A percentile compares a stretch with the other conserved stretches of the same genome.
These are phyloP conservation scores for Curvularia spicifera DNA, from an alignment of 2,329 filamentous ascomycete species.

Conservation along the genomic window DNA sequence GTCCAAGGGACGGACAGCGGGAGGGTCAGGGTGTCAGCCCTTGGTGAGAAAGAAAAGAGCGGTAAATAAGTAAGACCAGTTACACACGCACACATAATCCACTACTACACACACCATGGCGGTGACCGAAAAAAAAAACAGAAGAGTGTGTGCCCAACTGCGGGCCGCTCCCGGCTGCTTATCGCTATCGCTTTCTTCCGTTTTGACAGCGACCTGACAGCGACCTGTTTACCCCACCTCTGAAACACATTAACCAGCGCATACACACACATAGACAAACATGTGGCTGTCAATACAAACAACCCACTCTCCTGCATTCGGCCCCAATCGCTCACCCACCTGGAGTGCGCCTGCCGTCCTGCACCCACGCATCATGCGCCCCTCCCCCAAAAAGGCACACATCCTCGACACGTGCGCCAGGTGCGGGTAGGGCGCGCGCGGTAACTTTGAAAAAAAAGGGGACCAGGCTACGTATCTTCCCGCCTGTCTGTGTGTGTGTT, in stretches of 20 bases:
- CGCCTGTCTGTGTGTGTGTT: background rate
- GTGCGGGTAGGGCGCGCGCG: conserved; percentile 18
- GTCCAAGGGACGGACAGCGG: background rate
- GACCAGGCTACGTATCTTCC: conserved; percentile 5
- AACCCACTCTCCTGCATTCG: background rate
- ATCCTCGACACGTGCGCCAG: conserved; percentile 6
- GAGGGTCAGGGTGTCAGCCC: background rate
- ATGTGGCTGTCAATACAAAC: too few species aligned
- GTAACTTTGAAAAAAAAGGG: background rate
- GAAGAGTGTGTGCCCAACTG: conserved; percentile 15
- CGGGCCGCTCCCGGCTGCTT: conserved; percentile 30
- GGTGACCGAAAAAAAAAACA: conserved; percentile 2
- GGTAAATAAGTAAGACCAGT: conserved; percentile 2
- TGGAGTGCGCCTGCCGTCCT: background rate
- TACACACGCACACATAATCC: background rate
- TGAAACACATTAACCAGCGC: background rate
- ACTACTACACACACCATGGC: background rate
- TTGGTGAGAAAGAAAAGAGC: conserved; percentile 2
- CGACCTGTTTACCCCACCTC: background rate
- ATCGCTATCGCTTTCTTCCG: conserved; percentile 1
- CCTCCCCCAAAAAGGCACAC: background rate
- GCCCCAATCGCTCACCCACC: background rate
- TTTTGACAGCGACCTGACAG: background rate
- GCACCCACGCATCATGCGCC: conserved; percentile 10
- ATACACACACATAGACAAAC: background rate